Conservation (phyloP, 352 stramenopile genomes). For the Globisporangium middletonii region DNA sequence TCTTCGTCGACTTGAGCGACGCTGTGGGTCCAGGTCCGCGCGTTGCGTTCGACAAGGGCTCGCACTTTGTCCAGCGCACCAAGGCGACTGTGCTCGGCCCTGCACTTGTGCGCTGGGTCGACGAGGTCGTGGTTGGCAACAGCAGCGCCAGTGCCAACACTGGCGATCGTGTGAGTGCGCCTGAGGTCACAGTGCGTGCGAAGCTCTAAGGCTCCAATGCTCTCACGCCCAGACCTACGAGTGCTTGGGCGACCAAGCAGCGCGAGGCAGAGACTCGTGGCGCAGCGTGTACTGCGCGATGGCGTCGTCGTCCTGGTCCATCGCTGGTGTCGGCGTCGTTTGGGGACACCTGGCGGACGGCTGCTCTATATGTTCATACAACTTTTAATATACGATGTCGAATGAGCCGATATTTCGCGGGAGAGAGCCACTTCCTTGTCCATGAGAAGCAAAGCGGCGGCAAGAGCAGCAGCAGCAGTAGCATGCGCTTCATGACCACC, state of each 20-base stretch:
- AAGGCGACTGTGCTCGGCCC: slow-evolving; percentile 22
- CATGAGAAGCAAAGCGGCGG: background rate
- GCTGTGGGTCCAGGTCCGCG: slow-evolving; percentile 22
- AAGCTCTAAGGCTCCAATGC: background rate
- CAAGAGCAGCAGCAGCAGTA: no score
- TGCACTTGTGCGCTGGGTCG: slow-evolving; percentile 21
- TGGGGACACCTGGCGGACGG: background rate
- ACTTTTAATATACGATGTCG: background rate
- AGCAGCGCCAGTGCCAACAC: background rate
- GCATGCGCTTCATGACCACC: background rate
- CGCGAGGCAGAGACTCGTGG: no score
- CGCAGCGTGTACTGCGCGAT: no score
- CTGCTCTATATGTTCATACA: background rate
- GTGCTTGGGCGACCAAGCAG: no score
- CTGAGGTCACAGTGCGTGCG: background rate
- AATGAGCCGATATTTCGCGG: background rate
- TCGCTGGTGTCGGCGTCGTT: background rate
- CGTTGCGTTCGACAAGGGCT: slow-evolving; percentile 28
- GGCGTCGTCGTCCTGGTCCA: background rate
- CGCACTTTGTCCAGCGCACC: slow-evolving; percentile 57
- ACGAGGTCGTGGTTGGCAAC: slow-evolving; percentile 14
- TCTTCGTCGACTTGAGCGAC: slow-evolving; percentile 35
- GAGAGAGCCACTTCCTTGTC: background rate
- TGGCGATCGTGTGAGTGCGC: background rate
- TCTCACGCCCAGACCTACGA: no score